These are phyloP conservation scores for Aschersonia sp. DNA, from an alignment of 2,329 filamentous ascomycete genomes.

Conservation along the genomic window DNA sequence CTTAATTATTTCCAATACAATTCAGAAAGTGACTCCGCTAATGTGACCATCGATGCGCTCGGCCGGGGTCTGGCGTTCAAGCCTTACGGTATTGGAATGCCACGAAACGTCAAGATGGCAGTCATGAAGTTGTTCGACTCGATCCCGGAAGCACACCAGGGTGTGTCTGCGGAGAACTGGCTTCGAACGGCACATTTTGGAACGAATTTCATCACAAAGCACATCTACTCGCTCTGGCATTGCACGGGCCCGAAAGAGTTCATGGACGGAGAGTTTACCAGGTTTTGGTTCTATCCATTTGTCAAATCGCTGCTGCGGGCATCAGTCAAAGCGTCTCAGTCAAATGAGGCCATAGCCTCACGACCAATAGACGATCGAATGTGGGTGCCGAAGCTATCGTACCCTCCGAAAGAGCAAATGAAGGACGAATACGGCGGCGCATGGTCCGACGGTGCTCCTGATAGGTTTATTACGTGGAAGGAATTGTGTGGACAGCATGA, in stretches of 20 bases:
- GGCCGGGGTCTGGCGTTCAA: constrained; percentile 11
- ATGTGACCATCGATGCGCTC: constrained; percentile 11
- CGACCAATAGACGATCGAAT: constrained; percentile 15
- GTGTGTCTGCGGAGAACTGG: constrained; percentile 14
- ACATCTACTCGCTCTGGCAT: constrained; percentile 22
- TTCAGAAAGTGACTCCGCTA: constrained; percentile 9
- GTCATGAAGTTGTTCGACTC: constrained; percentile 16
- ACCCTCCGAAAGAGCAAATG: constrained; percentile 3
- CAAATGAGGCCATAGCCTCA: constrained; percentile 10
- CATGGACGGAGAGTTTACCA: constrained; percentile 16
- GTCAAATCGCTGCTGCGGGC: constrained; percentile 15
- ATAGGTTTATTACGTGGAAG: constrained; percentile 12
- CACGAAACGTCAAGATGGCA: constrained; percentile 13
- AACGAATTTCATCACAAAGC: constrained; percentile 21
- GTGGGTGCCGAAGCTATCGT: constrained; percentile 11
- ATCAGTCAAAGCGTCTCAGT: constrained; percentile 10
- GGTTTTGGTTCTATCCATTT: constrained; percentile 24
- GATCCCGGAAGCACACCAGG: constrained; percentile 12
- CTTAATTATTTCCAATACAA: constrained; percentile 19
- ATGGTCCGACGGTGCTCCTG: constrained; percentile 9
- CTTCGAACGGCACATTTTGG: constrained; percentile 17
- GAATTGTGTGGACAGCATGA: constrained; percentile 13
- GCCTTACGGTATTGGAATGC: constrained; percentile 17
- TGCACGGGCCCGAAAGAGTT: constrained; percentile 22
- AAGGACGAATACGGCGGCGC: constrained; percentile 10